Conservation (phyloP, 805 yeast species). For the Wickerhamiella galacta region DNA sequence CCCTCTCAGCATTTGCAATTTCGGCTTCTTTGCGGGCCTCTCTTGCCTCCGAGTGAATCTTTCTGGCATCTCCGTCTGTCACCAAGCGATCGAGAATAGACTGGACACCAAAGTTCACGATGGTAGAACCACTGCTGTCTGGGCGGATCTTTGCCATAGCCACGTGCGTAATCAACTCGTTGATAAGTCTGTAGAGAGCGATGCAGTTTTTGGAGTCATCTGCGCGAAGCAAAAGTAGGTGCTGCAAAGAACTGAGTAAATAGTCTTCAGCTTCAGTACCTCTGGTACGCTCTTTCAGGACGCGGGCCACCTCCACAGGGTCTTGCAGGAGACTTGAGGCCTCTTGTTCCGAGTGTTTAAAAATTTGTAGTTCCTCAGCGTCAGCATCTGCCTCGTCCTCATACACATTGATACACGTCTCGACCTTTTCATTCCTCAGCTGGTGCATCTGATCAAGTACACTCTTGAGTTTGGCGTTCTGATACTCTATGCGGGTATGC, state of each 20-base stretch:
- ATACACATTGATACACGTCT: slow-evolving; percentile 50
- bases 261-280: slow-evolving; percentile 43
- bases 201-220: slow-evolving; percentile 28
- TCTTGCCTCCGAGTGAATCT: slow-evolving; percentile 45
- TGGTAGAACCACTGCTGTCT: slow-evolving; percentile 31
- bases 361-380: slow-evolving; percentile 32
- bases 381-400: slow-evolving; percentile 30
- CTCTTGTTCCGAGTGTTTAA: neutral
- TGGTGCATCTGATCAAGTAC: slow-evolving; percentile 36
- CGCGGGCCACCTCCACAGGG: slow-evolving; percentile 50
- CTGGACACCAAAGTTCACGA: slow-evolving; percentile 63
- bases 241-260: slow-evolving; percentile 48
- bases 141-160: slow-evolving; percentile 26
- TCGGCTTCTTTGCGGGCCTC: slow-evolving; percentile 37
- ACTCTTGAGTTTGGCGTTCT: slow-evolving; percentile 37
- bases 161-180: slow-evolving; percentile 42
- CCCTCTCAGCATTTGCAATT: slow-evolving; percentile 40
- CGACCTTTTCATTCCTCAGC: slow-evolving; percentile 40
- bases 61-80: slow-evolving; percentile 72
- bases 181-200: slow-evolving; percentile 40
- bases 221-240: slow-evolving; percentile 33
- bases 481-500: slow-evolving; percentile 42
- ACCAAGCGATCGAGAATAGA: slow-evolving; percentile 51
- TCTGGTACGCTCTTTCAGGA: slow-evolving; percentile 39
- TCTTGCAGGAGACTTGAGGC: slow-evolving; percentile 24